A percentile compares a stretch with the other conserved stretches of the same genome.
These are phyloP conservation scores for Rutstroemia sydowiana DNA, from an alignment of 2,329 filamentous ascomycete species.

Conservation along the genomic window DNA sequence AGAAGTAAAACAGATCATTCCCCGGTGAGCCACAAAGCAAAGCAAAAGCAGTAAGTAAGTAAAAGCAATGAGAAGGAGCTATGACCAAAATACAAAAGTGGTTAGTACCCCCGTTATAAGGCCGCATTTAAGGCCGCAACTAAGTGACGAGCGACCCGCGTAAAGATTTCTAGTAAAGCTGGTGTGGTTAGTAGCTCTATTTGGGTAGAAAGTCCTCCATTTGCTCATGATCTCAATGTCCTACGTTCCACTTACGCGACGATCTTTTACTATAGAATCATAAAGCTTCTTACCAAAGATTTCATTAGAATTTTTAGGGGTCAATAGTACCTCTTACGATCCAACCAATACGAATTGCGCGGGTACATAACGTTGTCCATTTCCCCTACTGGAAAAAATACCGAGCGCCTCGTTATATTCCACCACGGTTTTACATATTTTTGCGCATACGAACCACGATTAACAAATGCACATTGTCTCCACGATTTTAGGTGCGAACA, in stretches of 20 bases:
- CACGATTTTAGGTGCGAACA: conserved; percentile 9
- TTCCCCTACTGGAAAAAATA: conserved; percentile 4
- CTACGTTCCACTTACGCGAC: conserved; percentile 10
- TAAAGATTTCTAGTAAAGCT: conserved; percentile 1
- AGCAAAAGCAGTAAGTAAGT: too few species aligned
- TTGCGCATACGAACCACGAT: conserved; percentile 18
- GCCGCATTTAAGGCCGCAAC: too few species aligned
- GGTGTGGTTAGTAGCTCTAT: conserved; percentile 6
- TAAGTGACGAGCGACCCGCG: not conserved
- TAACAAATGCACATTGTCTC: conserved; percentile 20
- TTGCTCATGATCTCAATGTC: conserved; percentile 5
- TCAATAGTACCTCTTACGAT: not conserved
- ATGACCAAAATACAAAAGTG: too few species aligned
- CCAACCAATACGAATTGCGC: conserved; percentile 1
- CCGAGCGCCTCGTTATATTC: conserved; percentile 14
- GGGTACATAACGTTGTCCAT: conserved; percentile 1
- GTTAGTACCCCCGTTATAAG: too few species aligned
- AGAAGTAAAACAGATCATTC: too few species aligned
- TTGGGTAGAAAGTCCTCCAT: conserved; percentile 2
- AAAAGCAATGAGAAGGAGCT: too few species aligned
- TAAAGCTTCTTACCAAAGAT: not conserved
- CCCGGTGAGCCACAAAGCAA: too few species aligned
- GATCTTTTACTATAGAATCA: conserved; percentile 5
- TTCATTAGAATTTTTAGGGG: not conserved
- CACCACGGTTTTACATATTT: not conserved